Evolutionary conservation across 768 basidiomycete species (phyloP), one percentile per base, ranked within the genome.

Genomic region (Postia placenta): DNA sequence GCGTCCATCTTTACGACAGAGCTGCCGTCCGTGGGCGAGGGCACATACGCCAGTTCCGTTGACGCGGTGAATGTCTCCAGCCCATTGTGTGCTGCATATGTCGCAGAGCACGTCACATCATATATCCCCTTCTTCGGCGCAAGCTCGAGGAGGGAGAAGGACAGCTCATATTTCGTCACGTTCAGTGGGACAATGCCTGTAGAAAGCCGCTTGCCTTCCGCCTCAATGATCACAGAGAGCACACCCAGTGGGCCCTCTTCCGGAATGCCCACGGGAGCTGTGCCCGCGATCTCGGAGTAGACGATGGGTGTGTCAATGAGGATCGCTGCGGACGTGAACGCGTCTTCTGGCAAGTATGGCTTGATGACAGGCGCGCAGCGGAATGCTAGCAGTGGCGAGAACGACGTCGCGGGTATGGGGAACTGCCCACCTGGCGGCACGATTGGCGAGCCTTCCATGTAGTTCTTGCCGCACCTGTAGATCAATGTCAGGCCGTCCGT

Each of bases 381-480:
- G 38, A 79, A 67, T 0, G 71, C 71, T 1, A 78, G 61, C 12
- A 76, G 64, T 7, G 76, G 70, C 5, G 54, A 52, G 2, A 57
- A 17, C 3, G 72, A 73, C 2, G 53, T 47, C 0, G 57, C 54
- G 1, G 73, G 72, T 1, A 67, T 47, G 5, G 64, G 63, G 49
- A 78, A 79, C 45, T 70, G 65, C 2, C 76, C 75, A 0, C 72
- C 75, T 0, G 77, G 75, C 0, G 69, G 68, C 15, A 73, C 67
- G 5, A 72, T 61, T 1, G 71, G 65, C 47, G 73, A 61, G 20
- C 65, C 64, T 5, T 64, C 28, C 65, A 71, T 71, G 56, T 63
- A 79, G 53, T 76, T 69, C 59, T 78, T 78, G 36, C 74, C 74
- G 40, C 76, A 78, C 75, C 78, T 78, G 53, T 7, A 33, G 28